A percentile compares a stretch with the other conserved stretches of the same genome.
phyloP scores from a whole-genome alignment of 805 yeast species.

The Candida orba region DNA sequence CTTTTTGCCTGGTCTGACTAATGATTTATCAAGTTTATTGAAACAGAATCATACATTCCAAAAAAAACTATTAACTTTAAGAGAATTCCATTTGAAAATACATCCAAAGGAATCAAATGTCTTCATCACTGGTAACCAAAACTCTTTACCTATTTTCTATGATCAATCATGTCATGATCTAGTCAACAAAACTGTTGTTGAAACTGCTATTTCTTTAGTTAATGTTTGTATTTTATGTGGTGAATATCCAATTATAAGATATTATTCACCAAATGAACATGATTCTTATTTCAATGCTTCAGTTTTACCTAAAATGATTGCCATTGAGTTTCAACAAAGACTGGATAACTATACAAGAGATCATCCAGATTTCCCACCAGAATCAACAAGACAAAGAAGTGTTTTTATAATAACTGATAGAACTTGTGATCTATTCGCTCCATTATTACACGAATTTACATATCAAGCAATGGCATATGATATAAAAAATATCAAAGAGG shows the following conservation, averaged over 20 bases:
- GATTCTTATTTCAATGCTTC: slow-evolving; percentile 47
- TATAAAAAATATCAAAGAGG: slow-evolving; percentile 39
- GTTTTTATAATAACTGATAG: slow-evolving; percentile 76
- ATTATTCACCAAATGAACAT: slow-evolving; percentile 46
- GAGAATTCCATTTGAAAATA: slow-evolving; percentile 41
- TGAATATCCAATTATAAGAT: slow-evolving; percentile 83
- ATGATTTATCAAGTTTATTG: slow-evolving; percentile 23
- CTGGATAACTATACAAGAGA: slow-evolving; percentile 70
- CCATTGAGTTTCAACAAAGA: slow-evolving; percentile 59
- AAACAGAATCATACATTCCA: slow-evolving; percentile 25
- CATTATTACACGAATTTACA: slow-evolving; percentile 80
- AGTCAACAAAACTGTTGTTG: slow-evolving; percentile 49
- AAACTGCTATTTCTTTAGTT: slow-evolving; percentile 58
- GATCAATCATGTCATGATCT: slow-evolving; percentile 56
- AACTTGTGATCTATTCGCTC: slow-evolving; percentile 74
- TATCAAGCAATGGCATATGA: slow-evolving; percentile 93
- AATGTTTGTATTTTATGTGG: slow-evolving; percentile 72
- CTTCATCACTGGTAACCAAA: slow-evolving; percentile 56
- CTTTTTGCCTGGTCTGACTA: slow-evolving; percentile 54
- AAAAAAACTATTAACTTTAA: slow-evolving; percentile 25
- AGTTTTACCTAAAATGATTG: slow-evolving; percentile 60
- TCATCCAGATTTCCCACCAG: slow-evolving; percentile 58
- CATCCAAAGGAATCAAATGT: slow-evolving; percentile 64
- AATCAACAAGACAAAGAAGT: slow-evolving; percentile 56
- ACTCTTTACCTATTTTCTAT: slow-evolving; percentile 67